Evolutionary conservation across 176 grass and related monocot genomes (phyloP).

Genomic region (Zizania latifolia): DNA sequence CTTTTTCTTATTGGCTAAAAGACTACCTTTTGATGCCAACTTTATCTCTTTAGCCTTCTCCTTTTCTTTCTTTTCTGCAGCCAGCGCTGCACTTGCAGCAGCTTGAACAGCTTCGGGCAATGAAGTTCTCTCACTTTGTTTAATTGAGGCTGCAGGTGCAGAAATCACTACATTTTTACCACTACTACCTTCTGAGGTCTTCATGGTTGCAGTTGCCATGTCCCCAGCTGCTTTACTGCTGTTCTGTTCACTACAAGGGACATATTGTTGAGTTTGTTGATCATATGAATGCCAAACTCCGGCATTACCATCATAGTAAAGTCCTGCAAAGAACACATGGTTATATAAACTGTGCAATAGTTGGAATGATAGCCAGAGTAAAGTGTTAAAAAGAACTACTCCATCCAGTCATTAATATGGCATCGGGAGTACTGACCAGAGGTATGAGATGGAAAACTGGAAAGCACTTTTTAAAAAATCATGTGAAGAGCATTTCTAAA

Average conservation of each 20-base stretch:
- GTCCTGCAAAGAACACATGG: slow-evolving; percentile 50
- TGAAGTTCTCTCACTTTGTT: slow-evolving; percentile 71
- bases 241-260: slow-evolving; percentile 62
- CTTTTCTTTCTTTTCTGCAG: slow-evolving; percentile 97
- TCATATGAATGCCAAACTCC: slow-evolving; percentile 83
- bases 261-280: slow-evolving; percentile 82
- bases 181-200: slow-evolving; percentile 50
- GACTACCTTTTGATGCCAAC: slow-evolving; percentile 71
- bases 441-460: not conserved
- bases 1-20: slow-evolving; percentile 97
- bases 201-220: slow-evolving; percentile 42
- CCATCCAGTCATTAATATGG: too few species aligned
- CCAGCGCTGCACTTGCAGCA: slow-evolving; percentile 81
- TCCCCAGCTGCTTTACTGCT: slow-evolving; percentile 47
- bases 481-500: too few species aligned
- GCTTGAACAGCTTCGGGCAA: slow-evolving; percentile 83
- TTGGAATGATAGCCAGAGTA: not conserved
- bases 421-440: too few species aligned
- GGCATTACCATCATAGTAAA: slow-evolving; percentile 93
- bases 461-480: too few species aligned
- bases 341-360: slow-evolving; percentile 10
- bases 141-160: slow-evolving; percentile 69
- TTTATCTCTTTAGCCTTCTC: slow-evolving; percentile 93
- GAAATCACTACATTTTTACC: slow-evolving; percentile 87
- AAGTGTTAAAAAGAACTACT: too few species aligned